Conservation (phyloP, 306 rosid genomes). For the Adenanthera pavonina region DNA sequence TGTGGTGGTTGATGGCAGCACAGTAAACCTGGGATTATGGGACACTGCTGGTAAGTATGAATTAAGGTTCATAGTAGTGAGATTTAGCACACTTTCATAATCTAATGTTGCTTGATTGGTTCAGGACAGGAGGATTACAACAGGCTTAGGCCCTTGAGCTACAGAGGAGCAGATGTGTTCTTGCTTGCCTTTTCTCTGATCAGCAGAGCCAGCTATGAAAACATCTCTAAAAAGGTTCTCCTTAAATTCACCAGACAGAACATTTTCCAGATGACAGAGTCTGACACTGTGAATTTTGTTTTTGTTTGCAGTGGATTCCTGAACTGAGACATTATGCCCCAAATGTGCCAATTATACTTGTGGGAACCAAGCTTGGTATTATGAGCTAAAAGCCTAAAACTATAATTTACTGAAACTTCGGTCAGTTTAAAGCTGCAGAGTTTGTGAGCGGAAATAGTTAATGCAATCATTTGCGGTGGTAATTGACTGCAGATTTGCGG, state of each 20-base stretch:
- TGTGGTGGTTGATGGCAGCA: slow-evolving; percentile 96
- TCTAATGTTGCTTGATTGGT: slow-evolving; percentile 23
- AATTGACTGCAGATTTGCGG: slow-evolving; percentile 62
- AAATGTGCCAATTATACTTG: slow-evolving; percentile 71
- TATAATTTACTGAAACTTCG: slow-evolving; percentile 12
- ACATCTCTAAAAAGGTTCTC: slow-evolving; percentile 83
- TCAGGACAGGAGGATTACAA: slow-evolving; percentile 95
- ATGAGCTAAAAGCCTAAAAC: slow-evolving; percentile 3
- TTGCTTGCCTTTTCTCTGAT: slow-evolving; percentile 90
- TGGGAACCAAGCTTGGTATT: slow-evolving; percentile 66
- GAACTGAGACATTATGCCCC: slow-evolving; percentile 85
- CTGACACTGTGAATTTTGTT: slow-evolving; percentile 27
- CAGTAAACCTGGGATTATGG: slow-evolving; percentile 90
- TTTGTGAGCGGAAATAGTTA: slow-evolving; percentile 12
- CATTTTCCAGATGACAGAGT: slow-evolving; percentile 14
- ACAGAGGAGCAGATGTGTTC: slow-evolving; percentile 96
- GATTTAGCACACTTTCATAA: slow-evolving; percentile 12
- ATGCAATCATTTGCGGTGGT: not conserved
- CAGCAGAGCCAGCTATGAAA: slow-evolving; percentile 95
- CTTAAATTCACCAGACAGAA: not conserved
- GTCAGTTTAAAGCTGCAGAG: slow-evolving; percentile 20
- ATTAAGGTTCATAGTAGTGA: not conserved
- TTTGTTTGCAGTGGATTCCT: slow-evolving; percentile 73
- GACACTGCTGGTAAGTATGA: slow-evolving; percentile 85
- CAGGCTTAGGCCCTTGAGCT: slow-evolving; percentile 94